These are phyloP conservation scores for Gossypium mustelinum DNA, from an alignment of 345 rosid species.

Conservation along the genomic window DNA sequence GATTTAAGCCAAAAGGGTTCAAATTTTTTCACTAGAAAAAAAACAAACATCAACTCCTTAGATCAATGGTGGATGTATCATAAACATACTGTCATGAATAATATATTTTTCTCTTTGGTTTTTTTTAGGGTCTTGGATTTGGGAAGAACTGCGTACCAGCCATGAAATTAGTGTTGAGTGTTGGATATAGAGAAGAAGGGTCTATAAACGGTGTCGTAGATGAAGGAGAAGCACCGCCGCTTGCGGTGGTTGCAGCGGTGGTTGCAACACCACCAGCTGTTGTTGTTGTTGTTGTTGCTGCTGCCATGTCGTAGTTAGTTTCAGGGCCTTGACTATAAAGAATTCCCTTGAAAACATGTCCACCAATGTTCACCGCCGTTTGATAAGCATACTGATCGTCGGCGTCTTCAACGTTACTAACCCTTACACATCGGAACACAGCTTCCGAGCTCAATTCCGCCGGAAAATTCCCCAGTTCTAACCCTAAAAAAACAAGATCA, in stretches of 20 bases:
- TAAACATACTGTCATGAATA: too few relatives aligned
- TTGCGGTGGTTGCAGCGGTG: background rate
- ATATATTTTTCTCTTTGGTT: slow-evolving; percentile 2
- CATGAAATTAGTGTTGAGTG: slow-evolving; percentile 43
- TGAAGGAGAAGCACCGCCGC: slow-evolving; percentile 20
- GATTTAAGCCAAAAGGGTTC: slow-evolving; percentile 14
- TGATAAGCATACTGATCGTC: slow-evolving; percentile 85
- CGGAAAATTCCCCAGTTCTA: slow-evolving; percentile 70
- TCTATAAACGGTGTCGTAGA: slow-evolving; percentile 33
- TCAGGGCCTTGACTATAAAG: slow-evolving; percentile 89
- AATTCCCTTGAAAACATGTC: slow-evolving; percentile 87
- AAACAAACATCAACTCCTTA: slow-evolving; percentile 6
- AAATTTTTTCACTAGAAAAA: slow-evolving; percentile 19
- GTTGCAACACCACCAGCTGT: background rate
- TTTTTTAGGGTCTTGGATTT: slow-evolving; percentile 35
- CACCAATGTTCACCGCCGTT: slow-evolving; percentile 80
- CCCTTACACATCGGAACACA: slow-evolving; percentile 68
- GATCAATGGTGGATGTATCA: slow-evolving; percentile 26
- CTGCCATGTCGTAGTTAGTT: slow-evolving; percentile 19
- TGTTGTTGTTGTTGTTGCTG: background rate
- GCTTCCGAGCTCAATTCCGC: slow-evolving; percentile 63
- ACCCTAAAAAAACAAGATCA: slow-evolving; percentile 39
- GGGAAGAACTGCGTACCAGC: slow-evolving; percentile 75
- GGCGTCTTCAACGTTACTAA: slow-evolving; percentile 59
- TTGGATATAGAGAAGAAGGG: slow-evolving; percentile 51